Conservation (phyloP, 75 land plant species). For the Picea sitchensis region DNA sequence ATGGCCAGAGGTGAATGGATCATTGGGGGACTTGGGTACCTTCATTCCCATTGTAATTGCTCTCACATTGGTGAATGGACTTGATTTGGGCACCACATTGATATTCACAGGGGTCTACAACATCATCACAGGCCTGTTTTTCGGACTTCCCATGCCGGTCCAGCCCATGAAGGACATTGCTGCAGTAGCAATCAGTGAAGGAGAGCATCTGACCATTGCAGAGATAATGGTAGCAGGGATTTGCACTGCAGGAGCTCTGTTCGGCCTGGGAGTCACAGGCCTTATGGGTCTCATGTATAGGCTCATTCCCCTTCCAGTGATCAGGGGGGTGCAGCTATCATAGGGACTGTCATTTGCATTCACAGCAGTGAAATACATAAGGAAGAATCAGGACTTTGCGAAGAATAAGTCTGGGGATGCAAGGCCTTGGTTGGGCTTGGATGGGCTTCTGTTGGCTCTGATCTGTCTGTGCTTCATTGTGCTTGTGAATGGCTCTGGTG, state of each 20-base stretch:
- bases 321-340: conserved; percentile 84
- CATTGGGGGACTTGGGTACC: conserved; percentile 83
- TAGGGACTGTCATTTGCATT: conserved; percentile 84
- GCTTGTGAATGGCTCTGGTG: conserved; percentile 66
- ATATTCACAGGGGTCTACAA: conserved; percentile 76
- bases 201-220: conserved; percentile 42
- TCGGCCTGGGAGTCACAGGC: conserved; percentile 62
- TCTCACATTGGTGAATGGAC: conserved; percentile 57
- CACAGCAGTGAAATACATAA: conserved; percentile 76
- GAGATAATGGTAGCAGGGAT: conserved; percentile 89
- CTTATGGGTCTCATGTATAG: conserved; percentile 69
- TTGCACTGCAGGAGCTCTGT: conserved; percentile 37
- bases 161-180: conserved; percentile 95
- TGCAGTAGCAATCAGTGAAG: conserved; percentile 60
- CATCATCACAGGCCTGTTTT: conserved; percentile 67
- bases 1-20: conserved; percentile 23
- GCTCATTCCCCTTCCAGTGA: conserved; percentile 78
- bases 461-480: conserved; percentile 44
- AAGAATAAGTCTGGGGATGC: conserved; percentile 29
- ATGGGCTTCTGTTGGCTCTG: conserved; percentile 72
- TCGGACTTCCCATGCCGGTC: conserved; percentile 84
- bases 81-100: conserved; percentile 65
- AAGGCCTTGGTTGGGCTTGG: conserved; percentile 76
- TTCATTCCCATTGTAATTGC: conserved; percentile 80
- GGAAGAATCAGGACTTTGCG: conserved; percentile 59